Evolutionary conservation across 1,139 yeast species (phyloP), one percentile per base, ranked within the genome.

Genomic region (Pichia sp.): DNA sequence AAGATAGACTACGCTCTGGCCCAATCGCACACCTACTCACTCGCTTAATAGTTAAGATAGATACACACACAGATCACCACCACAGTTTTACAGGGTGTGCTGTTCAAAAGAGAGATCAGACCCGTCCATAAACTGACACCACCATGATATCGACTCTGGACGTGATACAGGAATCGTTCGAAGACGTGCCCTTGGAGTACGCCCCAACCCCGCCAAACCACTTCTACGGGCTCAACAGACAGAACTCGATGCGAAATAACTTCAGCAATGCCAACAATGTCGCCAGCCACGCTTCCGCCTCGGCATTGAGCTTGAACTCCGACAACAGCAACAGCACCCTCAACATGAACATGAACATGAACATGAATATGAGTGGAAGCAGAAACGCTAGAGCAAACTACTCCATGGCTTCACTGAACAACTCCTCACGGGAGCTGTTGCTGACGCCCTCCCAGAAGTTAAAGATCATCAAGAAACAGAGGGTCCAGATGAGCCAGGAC

Each of bases 401-500:
- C 41, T 55, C 58, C 8, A 51, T 30, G 17, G 10, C 29, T 10
- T 50, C 56, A 9, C 17, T 55, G 4, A 49, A 48, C 17, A 51
- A 52, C 31, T 55, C 59, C 3, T 55, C 54, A 4, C 58, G 52
- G 12, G 56, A 55, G 7, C 41, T 58, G 36, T 60, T 71, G 53
- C 58, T 75, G 46, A 74, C 78, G 0, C 76, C 79, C 0, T 74
- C 76, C 2, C 79, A 75, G 58, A 63, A 75, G 27, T 66, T 75
- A 49, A 69, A 71, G 56, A 55, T 73, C 48, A 67, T 75, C 45
- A 75, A 73, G 56, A 63, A 57, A n/a, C 56, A 61, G 40, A 60
- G 61, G 29, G 40, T 38, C 10, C 55, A 55, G 29, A 52, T 49
- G 47, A 34, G 52, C 33, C 54, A 48, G 34, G 52, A 57, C 47